Base-by-base conservation (phyloP, 257 asterid genomes). In the Echium plantagineum region DNA sequence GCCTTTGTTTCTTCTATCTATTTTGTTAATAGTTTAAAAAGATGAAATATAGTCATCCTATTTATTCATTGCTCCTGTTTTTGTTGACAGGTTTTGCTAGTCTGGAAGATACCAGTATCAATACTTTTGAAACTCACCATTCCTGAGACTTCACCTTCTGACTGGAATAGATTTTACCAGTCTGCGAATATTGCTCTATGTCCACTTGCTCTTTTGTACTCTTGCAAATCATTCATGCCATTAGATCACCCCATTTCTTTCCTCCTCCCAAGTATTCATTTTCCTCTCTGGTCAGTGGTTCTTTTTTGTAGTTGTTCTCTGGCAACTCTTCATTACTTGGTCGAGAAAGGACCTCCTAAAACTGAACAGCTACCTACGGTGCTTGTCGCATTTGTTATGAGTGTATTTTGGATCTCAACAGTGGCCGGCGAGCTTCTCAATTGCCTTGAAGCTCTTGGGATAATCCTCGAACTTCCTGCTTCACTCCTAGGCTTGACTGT, bases 361-460 rank as follows among this genome's bases (percentile, higher is more conserved):
- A 77, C 76, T 1, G 94, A 82, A 75, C 94, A 81, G 71, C 78
- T 93, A 61, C 73, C 80, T 16, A 52, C 77, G 32, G 76, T 86
- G 6, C 61, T 89, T 12, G 70, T 68, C 0, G 94, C 96, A 60
- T 93, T 93, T 63, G 52, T 89, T 71, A 93, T 89, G 96, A 93
- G 98, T 19, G 98, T 89, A 35, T 89, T 89, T 66, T 93, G 98
- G 98, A 93, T 93, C 67, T 93, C 98, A 48, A 81, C 85, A 4
- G 70, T 72, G 15, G 97, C 97, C 7, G 97, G 98, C 8, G 98
- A 93, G 60, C 90, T 93, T 58, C 87, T 93, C 49, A 84, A 83
- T 76, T 84, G 96, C 80, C 98, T 93, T 2, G 93, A 83, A 1
- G 94, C 93, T 52, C 77, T 93, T 18, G 94, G 97, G 63, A 56